Percentiles rank a stretch among this genome's conserved stretches.
phyloP scores from a whole-genome alignment of 2,329 filamentous ascomycete species.

The Knufia fluminis region DNA sequence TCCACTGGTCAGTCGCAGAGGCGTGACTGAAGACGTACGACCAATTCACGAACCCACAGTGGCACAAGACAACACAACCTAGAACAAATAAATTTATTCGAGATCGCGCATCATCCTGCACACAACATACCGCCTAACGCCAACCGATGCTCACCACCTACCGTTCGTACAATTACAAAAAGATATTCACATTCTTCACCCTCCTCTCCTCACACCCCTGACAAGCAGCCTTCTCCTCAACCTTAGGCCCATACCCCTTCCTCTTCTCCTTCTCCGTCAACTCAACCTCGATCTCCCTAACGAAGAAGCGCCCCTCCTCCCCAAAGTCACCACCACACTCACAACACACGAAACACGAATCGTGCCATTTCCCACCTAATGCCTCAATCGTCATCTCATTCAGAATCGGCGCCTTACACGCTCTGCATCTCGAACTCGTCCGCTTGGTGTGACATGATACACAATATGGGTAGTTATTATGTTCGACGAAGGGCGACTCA shows the following conservation, averaged over 20 bases:
- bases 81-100: no score
- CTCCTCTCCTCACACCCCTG: constrained; percentile 53
- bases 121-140: background rate
- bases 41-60: no score
- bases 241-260: constrained; percentile 31
- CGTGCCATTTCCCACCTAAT: constrained; percentile 87
- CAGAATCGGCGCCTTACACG: constrained; percentile 73
- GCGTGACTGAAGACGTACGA: no score
- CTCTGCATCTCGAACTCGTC: constrained; percentile 79
- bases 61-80: no score
- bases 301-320: constrained; percentile 53
- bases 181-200: constrained; percentile 36
- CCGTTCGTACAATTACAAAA: background rate
- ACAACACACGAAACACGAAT: constrained; percentile 77
- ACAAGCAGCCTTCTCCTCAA: constrained; percentile 51
- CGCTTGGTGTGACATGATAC: constrained; percentile 84
- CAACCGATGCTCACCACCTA: background rate
- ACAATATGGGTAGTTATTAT: constrained; percentile 97
- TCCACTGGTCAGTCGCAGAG: no score
- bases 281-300: constrained; percentile 44
- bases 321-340: constrained; percentile 52
- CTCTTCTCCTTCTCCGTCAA: constrained; percentile 38
- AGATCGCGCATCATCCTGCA: no score
- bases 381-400: constrained; percentile 86
- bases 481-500: constrained; percentile 78